Conservation (phyloP, 306 rosid genomes). For the Rubus idaeus region DNA sequence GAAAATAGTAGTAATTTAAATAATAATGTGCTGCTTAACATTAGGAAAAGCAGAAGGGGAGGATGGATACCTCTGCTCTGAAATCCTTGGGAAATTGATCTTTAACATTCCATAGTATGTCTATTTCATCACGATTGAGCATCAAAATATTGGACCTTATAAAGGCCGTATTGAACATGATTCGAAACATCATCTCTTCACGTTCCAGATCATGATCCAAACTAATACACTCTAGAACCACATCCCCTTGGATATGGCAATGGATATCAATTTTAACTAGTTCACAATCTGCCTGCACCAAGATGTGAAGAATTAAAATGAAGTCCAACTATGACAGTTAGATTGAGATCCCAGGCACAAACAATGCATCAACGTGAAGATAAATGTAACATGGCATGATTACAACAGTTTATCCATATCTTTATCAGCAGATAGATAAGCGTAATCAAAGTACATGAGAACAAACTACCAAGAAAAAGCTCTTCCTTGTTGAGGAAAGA, state of each 20-base stretch:
- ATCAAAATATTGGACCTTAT: constrained; percentile 95
- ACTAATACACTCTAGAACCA: constrained; percentile 90
- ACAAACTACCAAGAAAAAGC: neutral
- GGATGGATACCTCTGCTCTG: constrained; percentile 85
- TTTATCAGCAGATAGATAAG: neutral
- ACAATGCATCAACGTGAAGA: constrained; percentile 22
- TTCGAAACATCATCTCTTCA: constrained; percentile 91
- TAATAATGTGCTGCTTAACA: constrained; percentile 20
- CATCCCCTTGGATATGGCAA: constrained; percentile 96
- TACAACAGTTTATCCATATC: constrained; percentile 4
- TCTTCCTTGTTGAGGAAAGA: neutral
- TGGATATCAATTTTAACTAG: constrained; percentile 89
- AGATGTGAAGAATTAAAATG: constrained; percentile 21
- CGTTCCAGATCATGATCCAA: constrained; percentile 77
- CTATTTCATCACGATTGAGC: constrained; percentile 92
- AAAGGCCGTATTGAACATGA: constrained; percentile 96
- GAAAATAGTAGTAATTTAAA: neutral
- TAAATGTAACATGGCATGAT: constrained; percentile 26
- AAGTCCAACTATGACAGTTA: constrained; percentile 2
- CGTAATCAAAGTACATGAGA: neutral
- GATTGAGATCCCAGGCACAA: constrained; percentile 7
- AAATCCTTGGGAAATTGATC: constrained; percentile 81
- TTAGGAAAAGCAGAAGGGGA: constrained; percentile 21
- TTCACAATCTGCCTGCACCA: constrained; percentile 76
- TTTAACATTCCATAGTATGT: constrained; percentile 70